Percentiles rank a stretch among this genome's conserved stretches.
phyloP scores from a whole-genome alignment of 208 protist genomes.

The Leptomonas pyrrhocoris region DNA sequence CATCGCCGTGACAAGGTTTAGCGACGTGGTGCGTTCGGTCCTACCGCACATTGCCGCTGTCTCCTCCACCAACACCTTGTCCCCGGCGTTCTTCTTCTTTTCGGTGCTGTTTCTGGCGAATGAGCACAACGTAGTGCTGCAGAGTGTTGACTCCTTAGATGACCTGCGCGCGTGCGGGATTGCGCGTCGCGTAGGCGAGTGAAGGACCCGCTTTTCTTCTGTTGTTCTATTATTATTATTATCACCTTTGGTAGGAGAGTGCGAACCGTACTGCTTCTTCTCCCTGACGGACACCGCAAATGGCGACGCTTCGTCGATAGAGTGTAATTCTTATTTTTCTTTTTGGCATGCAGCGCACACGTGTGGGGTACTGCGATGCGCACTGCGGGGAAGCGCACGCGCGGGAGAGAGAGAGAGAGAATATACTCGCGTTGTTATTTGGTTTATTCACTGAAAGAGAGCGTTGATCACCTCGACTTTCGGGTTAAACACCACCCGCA shows the following conservation, averaged over 20 bases:
- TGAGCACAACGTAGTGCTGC: slow-evolving; percentile 83
- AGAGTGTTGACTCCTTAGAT: slow-evolving; percentile 64
- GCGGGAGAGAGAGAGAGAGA: no score
- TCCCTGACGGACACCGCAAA: neutral
- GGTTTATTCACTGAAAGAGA: no score
- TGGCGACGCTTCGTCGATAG: neutral
- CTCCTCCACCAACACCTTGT: slow-evolving; percentile 80
- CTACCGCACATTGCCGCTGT: slow-evolving; percentile 68
- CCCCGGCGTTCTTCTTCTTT: slow-evolving; percentile 92
- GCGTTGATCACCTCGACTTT: no score
- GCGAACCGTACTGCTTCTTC: no score
- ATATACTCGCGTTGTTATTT: no score
- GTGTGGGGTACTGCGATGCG: no score
- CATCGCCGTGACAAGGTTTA: slow-evolving; percentile 45
- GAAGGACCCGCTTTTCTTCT: slow-evolving; percentile 10
- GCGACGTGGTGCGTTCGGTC: slow-evolving; percentile 64
- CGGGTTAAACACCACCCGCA: no score
- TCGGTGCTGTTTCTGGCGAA: slow-evolving; percentile 91
- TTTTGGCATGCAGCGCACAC: no score
- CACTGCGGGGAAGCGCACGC: no score
- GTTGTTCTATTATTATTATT: slow-evolving; percentile 23
- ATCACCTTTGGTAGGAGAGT: no score
- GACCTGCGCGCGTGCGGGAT: slow-evolving; percentile 69
- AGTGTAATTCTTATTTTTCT: no score
- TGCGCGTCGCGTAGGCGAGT: slow-evolving; percentile 26